Conservation (phyloP, 768 basidiomycete genomes). For the Tylopilus balloui region DNA sequence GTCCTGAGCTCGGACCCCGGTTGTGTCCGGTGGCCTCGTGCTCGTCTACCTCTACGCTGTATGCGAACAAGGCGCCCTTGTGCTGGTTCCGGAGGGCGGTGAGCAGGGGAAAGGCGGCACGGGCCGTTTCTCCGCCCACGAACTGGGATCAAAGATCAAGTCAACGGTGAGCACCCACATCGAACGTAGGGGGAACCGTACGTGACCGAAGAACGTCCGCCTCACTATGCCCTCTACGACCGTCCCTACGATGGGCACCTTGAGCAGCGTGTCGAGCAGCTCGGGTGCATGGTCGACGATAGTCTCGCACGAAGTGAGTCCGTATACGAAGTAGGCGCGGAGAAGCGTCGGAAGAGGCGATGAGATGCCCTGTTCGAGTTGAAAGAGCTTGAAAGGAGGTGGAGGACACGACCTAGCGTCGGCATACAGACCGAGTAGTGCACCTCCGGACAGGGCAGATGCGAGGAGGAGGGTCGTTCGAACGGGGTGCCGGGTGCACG, state of each 20-base stretch:
- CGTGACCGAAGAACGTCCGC: constrained; percentile 83
- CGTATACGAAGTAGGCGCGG: constrained; percentile 78
- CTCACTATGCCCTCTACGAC: constrained; percentile 68
- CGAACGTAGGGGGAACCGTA: constrained; percentile 26
- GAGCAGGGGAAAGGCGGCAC: constrained; percentile 62
- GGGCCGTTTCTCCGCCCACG: constrained; percentile 82
- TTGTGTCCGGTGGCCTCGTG: constrained; percentile 38
- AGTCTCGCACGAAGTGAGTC: constrained; percentile 69
- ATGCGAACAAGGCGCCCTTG: constrained; percentile 74
- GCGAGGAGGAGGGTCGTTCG: constrained; percentile 15
- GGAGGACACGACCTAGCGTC: constrained; percentile 26
- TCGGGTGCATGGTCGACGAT: constrained; percentile 74
- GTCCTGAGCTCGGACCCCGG: neutral
- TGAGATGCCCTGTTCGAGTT: neutral
- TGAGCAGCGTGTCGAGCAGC: constrained; percentile 50
- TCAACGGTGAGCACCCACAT: neutral
- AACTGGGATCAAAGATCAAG: constrained; percentile 47
- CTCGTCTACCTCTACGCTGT: constrained; percentile 83
- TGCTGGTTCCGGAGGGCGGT: constrained; percentile 56
- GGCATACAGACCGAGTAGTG: constrained; percentile 18
- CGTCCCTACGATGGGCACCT: constrained; percentile 51
- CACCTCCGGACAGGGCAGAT: constrained; percentile 17
- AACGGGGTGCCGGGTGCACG: constrained; percentile 3
- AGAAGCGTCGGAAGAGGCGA: constrained; percentile 41
- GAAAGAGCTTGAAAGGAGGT: constrained; percentile 15